Percentiles rank a stretch among this genome's conserved stretches.
phyloP scores from a whole-genome alignment of 768 basidiomycete genomes.

The Pulveroboletus frians region DNA sequence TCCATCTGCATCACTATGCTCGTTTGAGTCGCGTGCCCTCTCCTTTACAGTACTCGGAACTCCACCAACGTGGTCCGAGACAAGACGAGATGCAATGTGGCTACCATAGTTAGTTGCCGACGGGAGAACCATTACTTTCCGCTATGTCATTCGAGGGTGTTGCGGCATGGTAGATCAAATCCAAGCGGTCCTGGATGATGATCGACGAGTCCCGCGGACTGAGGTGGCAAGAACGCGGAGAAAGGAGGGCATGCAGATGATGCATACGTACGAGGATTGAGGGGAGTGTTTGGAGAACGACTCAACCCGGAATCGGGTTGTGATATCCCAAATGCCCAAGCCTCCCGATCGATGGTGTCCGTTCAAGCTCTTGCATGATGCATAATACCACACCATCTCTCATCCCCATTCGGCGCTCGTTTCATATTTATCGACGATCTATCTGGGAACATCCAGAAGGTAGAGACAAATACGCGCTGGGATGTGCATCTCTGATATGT shows the following conservation, averaged over 20 bases:
- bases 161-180: slow-evolving; percentile 32
- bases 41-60: slow-evolving; percentile 31
- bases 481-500: slow-evolving; percentile 24
- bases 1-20: slow-evolving; percentile 42
- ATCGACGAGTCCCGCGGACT: slow-evolving; percentile 38
- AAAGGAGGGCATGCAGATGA: slow-evolving; percentile 31
- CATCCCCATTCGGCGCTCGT: slow-evolving; percentile 32
- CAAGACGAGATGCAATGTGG: slow-evolving; percentile 38
- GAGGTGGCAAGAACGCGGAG: slow-evolving; percentile 24
- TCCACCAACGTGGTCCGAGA: slow-evolving; percentile 41
- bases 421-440: slow-evolving; percentile 23
- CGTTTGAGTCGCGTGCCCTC: slow-evolving; percentile 28
- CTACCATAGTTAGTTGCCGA: slow-evolving; percentile 29
- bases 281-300: slow-evolving; percentile 35
- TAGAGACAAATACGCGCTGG: slow-evolving; percentile 30
- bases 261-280: slow-evolving; percentile 32
- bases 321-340: background rate
- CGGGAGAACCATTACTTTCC: slow-evolving; percentile 5
- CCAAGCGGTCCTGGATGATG: slow-evolving; percentile 40
- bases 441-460: slow-evolving; percentile 38
- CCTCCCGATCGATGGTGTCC: background rate
- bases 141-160: background rate
- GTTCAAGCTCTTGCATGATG: slow-evolving; percentile 32
- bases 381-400: slow-evolving; percentile 30
- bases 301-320: slow-evolving; percentile 32